A percentile compares a stretch with the other conserved stretches of the same genome.
phyloP scores from a whole-genome alignment of 2,329 filamentous ascomycete genomes.

The Fusarium nurragi region DNA sequence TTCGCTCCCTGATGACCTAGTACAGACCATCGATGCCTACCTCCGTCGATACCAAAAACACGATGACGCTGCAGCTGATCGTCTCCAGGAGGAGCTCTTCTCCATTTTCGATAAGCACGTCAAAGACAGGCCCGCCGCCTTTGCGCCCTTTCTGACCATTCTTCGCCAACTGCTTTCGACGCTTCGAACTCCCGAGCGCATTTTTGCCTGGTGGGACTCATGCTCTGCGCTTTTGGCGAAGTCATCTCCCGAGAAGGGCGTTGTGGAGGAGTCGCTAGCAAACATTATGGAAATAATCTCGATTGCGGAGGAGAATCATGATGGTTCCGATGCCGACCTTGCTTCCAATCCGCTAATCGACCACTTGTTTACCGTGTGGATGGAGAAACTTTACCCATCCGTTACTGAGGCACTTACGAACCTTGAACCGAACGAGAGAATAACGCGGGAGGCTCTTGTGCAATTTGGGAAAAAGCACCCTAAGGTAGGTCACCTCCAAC shows the following conservation, averaged over 20 bases:
- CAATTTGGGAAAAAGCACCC: conserved; percentile 75
- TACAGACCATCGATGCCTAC: conserved; percentile 71
- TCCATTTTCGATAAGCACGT: conserved; percentile 73
- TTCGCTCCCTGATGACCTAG: conserved; percentile 74
- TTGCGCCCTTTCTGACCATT: conserved; percentile 74
- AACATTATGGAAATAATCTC: conserved; percentile 71
- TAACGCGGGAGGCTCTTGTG: conserved; percentile 62
- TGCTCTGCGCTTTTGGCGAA: conserved; percentile 53
- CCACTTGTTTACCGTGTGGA: conserved; percentile 66
- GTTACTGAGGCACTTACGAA: conserved; percentile 51
- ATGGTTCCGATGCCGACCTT: conserved; percentile 54
- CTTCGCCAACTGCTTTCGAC: conserved; percentile 71
- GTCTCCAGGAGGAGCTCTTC: conserved; percentile 77
- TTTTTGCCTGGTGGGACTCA: conserved; percentile 78
- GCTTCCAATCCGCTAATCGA: conserved; percentile 62
- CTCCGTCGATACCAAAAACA: conserved; percentile 72
- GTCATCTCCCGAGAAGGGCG: conserved; percentile 68
- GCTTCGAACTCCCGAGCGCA: conserved; percentile 68
- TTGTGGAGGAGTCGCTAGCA: conserved; percentile 72
- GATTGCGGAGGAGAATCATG: conserved; percentile 67
- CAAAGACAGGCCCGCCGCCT: conserved; percentile 62
- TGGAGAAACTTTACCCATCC: conserved; percentile 57
- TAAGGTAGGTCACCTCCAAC: conserved; percentile 50
- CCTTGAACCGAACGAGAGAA: conserved; percentile 59
- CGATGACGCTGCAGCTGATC: conserved; percentile 75